Base-by-base conservation (phyloP, 768 basidiomycete species). In the Tricholoma sp. region DNA sequence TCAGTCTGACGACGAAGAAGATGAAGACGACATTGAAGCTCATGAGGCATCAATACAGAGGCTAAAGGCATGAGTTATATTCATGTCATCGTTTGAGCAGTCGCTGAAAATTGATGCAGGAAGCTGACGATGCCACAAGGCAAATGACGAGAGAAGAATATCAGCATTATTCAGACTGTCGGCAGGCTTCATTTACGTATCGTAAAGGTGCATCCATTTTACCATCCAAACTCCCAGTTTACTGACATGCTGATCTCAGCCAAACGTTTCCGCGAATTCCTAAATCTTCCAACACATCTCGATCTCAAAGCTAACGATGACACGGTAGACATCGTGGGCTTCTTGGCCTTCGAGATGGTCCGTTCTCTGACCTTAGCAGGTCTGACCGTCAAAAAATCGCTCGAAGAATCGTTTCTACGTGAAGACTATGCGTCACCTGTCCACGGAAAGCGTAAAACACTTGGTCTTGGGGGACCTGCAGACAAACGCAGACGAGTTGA, bases 91-190 rank as follows among this genome's bases (percentile, higher is more conserved):
- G 34, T 11, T 18, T 42, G 36, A 45, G 24, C 24, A 50, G 42
- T 12, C 4, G n/a, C 50, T 3, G 33, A 54, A 33, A 29, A 17
- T 50, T 12, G 9, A 39, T 52, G 7, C 60, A 92, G 87, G 94
- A 97, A 80, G 93, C 94, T 2, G 95, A 98, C 71, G 92, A 94
- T 60, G 88, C 93, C 10, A 98, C 95, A 1, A 81, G 91, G 45
- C 85, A 92, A 72, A 98, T 98, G 95, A 95, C 94, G 7, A 81
- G 91, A 63, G 95, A 98, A 68, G 93, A 98, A 65, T 98, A 98
- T 68, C 90, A 95, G 57, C 94, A 94, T 67, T 97, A 97, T 67
- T 94, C 94, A 3, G 94, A 96, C 68, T 97, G 94, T 73, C 83
- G 95, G 57, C 95, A 97, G 69, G 95, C 95, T 0, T 92, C 92